phyloP scores from a whole-genome alignment of 345 rosid species.

The Clarkia xantiana region DNA sequence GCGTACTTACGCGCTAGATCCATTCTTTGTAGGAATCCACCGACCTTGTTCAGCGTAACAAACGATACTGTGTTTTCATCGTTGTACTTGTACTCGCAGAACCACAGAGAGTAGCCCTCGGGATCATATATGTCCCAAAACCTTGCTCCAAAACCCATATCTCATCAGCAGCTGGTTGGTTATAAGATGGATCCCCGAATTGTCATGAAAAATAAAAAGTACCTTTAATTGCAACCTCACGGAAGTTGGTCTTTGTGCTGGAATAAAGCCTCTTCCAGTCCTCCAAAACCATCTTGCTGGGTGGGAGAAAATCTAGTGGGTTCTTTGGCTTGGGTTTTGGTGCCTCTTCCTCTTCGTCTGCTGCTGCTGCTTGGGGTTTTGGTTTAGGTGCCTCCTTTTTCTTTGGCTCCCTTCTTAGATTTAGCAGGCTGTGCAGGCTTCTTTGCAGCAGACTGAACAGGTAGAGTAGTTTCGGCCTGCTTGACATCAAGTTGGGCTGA shows the following conservation, averaged over 20 bases:
- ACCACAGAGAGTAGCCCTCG: slow-evolving; percentile 96
- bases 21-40: slow-evolving; percentile 96
- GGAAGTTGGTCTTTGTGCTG: slow-evolving; percentile 89
- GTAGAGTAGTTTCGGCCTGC: slow-evolving; percentile 55
- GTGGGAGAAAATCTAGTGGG: slow-evolving; percentile 87
- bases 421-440: slow-evolving; percentile 54
- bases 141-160: slow-evolving; percentile 29
- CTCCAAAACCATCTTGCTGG: slow-evolving; percentile 90
- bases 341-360: slow-evolving; percentile 18
- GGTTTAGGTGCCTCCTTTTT: slow-evolving; percentile 10
- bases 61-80: slow-evolving; percentile 85
- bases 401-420: slow-evolving; percentile 63
- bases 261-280: slow-evolving; percentile 99
- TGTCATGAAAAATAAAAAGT: slow-evolving; percentile 2
- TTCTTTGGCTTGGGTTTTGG: slow-evolving; percentile 78
- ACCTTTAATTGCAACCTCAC: slow-evolving; percentile 95
- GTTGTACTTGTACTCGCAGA: slow-evolving; percentile 94
- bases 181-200: background rate
- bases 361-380: too few species aligned
- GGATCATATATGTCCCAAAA: slow-evolving; percentile 99
- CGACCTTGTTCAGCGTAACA: slow-evolving; percentile 83
- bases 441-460: slow-evolving; percentile 27
- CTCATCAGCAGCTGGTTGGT: background rate
- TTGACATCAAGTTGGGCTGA: slow-evolving; percentile 84
- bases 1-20: slow-evolving; percentile 92